These are phyloP conservation scores for Phytopythium montanum DNA, from an alignment of 352 stramenopile genomes.

Conservation along the genomic window DNA sequence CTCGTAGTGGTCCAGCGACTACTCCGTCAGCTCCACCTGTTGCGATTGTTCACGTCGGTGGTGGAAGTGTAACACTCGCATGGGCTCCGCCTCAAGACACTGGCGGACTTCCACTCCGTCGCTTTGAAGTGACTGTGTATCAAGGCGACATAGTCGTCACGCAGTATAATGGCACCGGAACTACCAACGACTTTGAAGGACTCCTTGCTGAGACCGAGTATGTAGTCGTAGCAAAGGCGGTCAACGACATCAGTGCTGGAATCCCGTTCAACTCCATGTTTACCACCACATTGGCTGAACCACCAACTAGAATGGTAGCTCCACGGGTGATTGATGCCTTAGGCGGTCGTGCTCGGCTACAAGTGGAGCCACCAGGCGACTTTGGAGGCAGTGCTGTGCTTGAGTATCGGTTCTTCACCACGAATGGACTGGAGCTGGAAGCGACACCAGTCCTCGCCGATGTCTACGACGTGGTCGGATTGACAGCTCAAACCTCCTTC, in stretches of 20 bases:
- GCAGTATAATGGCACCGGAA: slow-evolving; percentile 15
- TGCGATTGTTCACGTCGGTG: slow-evolving; percentile 12
- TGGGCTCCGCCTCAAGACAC: slow-evolving; percentile 23
- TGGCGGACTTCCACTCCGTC: slow-evolving; percentile 23
- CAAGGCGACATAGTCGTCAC: slow-evolving; percentile 10
- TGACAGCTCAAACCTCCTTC: slow-evolving; percentile 27
- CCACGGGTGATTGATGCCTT: slow-evolving; percentile 19
- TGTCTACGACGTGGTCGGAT: slow-evolving; percentile 31
- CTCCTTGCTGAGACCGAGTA: slow-evolving; percentile 39
- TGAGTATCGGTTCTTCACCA: slow-evolving; percentile 26
- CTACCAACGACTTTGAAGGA: slow-evolving; percentile 13
- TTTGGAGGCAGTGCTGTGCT: slow-evolving; percentile 32
- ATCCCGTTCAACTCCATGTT: neutral
- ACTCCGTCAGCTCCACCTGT: slow-evolving; percentile 15
- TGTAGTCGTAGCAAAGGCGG: slow-evolving; percentile 13
- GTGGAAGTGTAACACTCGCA: slow-evolving; percentile 22
- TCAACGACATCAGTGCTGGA: slow-evolving; percentile 29
- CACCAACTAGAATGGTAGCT: slow-evolving; percentile 16
- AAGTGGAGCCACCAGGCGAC: slow-evolving; percentile 27
- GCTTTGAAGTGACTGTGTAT: slow-evolving; percentile 18
- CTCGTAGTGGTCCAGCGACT: slow-evolving; percentile 16
- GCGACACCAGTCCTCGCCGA: neutral
- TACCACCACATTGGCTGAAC: slow-evolving; percentile 20
- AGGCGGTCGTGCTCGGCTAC: slow-evolving; percentile 28
- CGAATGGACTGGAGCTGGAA: slow-evolving; percentile 8